Evolutionary conservation across 202 grass and related monocot genomes (phyloP).

Genomic region (Elaeis oleifera): DNA sequence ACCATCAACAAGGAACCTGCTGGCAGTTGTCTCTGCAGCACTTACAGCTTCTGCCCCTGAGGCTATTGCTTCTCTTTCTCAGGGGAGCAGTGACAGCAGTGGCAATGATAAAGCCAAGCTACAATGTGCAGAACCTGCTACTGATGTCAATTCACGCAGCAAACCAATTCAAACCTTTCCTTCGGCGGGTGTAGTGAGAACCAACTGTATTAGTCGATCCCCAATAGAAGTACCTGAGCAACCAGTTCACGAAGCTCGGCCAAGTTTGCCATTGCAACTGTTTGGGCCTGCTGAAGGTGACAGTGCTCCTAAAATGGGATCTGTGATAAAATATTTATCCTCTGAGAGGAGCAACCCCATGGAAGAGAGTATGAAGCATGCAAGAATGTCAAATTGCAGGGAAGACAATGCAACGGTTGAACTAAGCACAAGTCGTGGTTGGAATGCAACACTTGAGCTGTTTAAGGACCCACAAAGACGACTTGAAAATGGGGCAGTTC

Average conservation of each 20-base stretch:
- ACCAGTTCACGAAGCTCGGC: slow-evolving; percentile 14
- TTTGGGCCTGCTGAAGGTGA: slow-evolving; percentile 52
- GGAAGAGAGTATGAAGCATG: slow-evolving; percentile 52
- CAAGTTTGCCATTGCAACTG: slow-evolving; percentile 47
- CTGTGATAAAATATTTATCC: slow-evolving; percentile 75
- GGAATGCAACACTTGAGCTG: slow-evolving; percentile 44
- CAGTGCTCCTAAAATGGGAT: slow-evolving; percentile 50
- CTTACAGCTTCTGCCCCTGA: slow-evolving; percentile 47
- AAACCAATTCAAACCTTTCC: slow-evolving; percentile 30
- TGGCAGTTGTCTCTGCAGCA: slow-evolving; percentile 57
- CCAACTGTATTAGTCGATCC: slow-evolving; percentile 23
- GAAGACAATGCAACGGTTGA: slow-evolving; percentile 59
- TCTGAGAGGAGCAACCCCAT: slow-evolving; percentile 96
- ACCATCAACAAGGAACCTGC: slow-evolving; percentile 64
- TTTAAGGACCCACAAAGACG: slow-evolving; percentile 55
- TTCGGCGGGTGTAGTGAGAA: slow-evolving; percentile 20
- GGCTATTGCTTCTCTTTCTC: slow-evolving; percentile 55
- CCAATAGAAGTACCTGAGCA: slow-evolving; percentile 27
- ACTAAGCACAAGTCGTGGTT: slow-evolving; percentile 53
- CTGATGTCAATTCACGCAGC: slow-evolving; percentile 44
- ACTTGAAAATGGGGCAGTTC: slow-evolving; percentile 37
- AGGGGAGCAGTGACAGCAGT: slow-evolving; percentile 89
- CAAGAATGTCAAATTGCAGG: slow-evolving; percentile 35
- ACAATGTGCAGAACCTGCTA: slow-evolving; percentile 39
- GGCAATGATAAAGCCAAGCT: slow-evolving; percentile 83